A percentile compares a stretch with the other conserved stretches of the same genome.
Evolutionary conservation across 345 rosid species (phyloP).

Genomic region (Bruguiera sexangula): DNA sequence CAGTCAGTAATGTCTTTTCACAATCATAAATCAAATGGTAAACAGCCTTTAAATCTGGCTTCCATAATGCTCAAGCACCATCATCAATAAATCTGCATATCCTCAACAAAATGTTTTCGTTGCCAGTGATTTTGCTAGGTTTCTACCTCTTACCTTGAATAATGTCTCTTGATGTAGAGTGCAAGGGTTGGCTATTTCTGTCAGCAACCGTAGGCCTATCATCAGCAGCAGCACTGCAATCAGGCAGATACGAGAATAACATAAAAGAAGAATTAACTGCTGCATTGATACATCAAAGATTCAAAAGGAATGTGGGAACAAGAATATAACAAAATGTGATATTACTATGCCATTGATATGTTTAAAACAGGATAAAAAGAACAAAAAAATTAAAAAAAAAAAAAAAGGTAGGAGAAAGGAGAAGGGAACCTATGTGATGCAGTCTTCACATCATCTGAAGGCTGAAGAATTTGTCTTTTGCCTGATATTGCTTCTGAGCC

Average conservation of each 20-base stretch:
- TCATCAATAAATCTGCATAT: neutral
- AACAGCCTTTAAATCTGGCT: no score
- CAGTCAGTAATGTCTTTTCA: neutral
- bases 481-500: conserved; percentile 18
- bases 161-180: conserved; percentile 2
- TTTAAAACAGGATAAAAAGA: neutral
- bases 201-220: conserved; percentile 19
- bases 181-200: conserved; percentile 16
- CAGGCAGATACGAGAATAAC: conserved; percentile 2
- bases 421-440: conserved; percentile 22
- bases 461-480: conserved; percentile 21
- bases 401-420: neutral
- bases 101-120: neutral
- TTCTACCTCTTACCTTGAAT: conserved; percentile 22
- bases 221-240: conserved; percentile 13
- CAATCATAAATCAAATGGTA: neutral
- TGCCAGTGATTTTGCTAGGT: neutral
- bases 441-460: conserved; percentile 17
- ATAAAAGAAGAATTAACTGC: neutral
- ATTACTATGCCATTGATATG: no score
- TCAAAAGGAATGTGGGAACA: neutral
- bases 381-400: neutral
- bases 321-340: neutral
- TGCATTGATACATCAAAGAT: neutral
- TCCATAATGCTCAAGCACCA: neutral